Percentiles rank a stretch among this genome's conserved stretches.
phyloP scores from a whole-genome alignment of 2,329 filamentous ascomycete species.

The Aspergillus sp. region DNA sequence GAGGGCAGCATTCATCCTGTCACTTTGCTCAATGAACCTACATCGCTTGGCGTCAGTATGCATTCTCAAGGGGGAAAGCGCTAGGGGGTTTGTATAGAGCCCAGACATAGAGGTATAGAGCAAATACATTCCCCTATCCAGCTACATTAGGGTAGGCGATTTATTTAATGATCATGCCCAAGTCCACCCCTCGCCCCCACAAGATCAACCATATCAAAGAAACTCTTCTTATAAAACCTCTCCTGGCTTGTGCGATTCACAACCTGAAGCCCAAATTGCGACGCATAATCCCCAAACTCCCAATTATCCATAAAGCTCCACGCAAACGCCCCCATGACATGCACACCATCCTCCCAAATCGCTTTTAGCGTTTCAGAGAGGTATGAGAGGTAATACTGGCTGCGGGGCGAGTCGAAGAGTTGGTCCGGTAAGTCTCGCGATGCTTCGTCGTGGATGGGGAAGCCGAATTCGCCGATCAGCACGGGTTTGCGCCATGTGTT shows the following conservation, averaged over 20 bases:
- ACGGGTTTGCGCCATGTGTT: slow-evolving; percentile 61
- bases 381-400: slow-evolving; percentile 60
- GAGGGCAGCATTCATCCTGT: no score
- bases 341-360: slow-evolving; percentile 61
- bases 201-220: slow-evolving; percentile 63
- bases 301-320: slow-evolving; percentile 61
- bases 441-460: slow-evolving; percentile 54
- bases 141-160: no score
- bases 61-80: no score
- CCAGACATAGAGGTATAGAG: no score
- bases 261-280: slow-evolving; percentile 61
- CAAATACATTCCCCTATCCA: no score
- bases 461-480: slow-evolving; percentile 60
- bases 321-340: slow-evolving; percentile 59
- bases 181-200: slow-evolving; percentile 19
- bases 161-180: not conserved
- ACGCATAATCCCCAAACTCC: slow-evolving; percentile 58
- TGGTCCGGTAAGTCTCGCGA: slow-evolving; percentile 54
- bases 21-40: no score
- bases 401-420: slow-evolving; percentile 58
- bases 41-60: no score
- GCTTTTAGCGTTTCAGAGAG: slow-evolving; percentile 60
- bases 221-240: slow-evolving; percentile 60
- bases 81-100: no score
- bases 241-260: slow-evolving; percentile 57